Base-by-base conservation (phyloP, 192 early-diverging fungal species). In the Gryganskiella cystojenkinii region DNA sequence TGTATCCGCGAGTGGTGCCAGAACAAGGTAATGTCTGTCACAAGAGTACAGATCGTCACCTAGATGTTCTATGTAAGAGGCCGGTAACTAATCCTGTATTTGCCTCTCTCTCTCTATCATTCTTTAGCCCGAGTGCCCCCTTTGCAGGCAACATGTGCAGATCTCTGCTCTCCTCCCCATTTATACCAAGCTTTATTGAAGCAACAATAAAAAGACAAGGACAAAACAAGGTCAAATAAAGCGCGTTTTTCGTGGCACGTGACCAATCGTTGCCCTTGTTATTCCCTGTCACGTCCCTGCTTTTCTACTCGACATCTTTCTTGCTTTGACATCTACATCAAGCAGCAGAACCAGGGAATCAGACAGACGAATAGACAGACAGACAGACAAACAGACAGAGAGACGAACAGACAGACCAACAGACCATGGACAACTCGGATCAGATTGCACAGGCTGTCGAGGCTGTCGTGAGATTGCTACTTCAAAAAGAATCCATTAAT, bases 1-100 rank as follows among this genome's bases (percentile, higher is more conserved):
- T 99, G 97, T 66, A 92, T 95, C 30, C 87, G 92, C 22, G 95
- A 96, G 73, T 98, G 97, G 95, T 93, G 93, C 64, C 88, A 92
- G 51, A 93, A 89, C 60, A 97, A 95, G 90, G 92, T 90, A 80
- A 80, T 56, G n/a, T n/a, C n/a, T n/a, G n/a, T n/a, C n/a, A n/a
- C n/a, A n/a, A n/a, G n/a, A n/a, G n/a, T n/a, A n/a, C n/a, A n/a
- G n/a, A n/a, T n/a, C n/a, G n/a, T n/a, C n/a, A n/a, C n/a, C n/a
- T n/a, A n/a, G n/a, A n/a, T n/a, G n/a, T n/a, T n/a, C n/a, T n/a
- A n/a, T n/a, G n/a, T n/a, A n/a, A n/a, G n/a, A n/a, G n/a, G n/a
- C n/a, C n/a, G n/a, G n/a, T n/a, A n/a, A n/a, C n/a, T n/a, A n/a
- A n/a, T n/a, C n/a, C n/a, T n/a, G n/a, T n/a, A n/a, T 30, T 53